Evolutionary conservation across 1,139 yeast genomes (phyloP), one percentile per base, ranked within the genome.

Genomic region (Debaryomyces nepalensis): DNA sequence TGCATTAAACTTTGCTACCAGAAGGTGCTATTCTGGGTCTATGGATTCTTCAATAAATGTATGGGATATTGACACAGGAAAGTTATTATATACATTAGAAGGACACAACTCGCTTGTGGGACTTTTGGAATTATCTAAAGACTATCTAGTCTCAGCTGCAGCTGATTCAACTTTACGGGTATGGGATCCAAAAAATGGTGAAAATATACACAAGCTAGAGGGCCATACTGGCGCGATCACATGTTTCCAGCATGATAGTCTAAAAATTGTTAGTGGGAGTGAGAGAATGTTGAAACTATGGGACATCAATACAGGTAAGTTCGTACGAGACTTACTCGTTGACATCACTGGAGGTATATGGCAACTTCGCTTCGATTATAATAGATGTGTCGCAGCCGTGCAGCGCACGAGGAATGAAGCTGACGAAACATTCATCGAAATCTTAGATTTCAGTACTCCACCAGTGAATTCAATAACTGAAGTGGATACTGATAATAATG

Each of bases 101-200:
- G 97, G 97, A 0, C 99, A 93, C 62, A 82, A 89, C 0, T 87
- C 95, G 10, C 68, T 93, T 15, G 99, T 93, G 15, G 99, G 99
- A 0, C 69, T 93, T 16, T 72, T 95, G 24, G 90, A 87, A 36
- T 74, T 91, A 18, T 84, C 89, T 6, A 83, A 87, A 32, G 82
- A 85, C 15, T 82, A 82, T 32, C 72, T 93, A n/a, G 96, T 93
- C 2, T 86, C 96, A 29, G 99, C 97, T 0, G 98, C 98, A 1
- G 98, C 98, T 0, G 99, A 93, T 61, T 81, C 95, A 1, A 84
- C 97, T 0, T 73, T 93, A 34, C 75, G 97, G 38, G 85, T 93
- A 2, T 93, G 99, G 99, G 86, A 93, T 58, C 95, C 97, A 0
- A 79, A 79, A 22, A 79, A 82, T 4, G 96, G 96, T 18, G 77